Base-by-base conservation (phyloP, 805 yeast genomes). In the Hanseniaspora mollemarum region DNA sequence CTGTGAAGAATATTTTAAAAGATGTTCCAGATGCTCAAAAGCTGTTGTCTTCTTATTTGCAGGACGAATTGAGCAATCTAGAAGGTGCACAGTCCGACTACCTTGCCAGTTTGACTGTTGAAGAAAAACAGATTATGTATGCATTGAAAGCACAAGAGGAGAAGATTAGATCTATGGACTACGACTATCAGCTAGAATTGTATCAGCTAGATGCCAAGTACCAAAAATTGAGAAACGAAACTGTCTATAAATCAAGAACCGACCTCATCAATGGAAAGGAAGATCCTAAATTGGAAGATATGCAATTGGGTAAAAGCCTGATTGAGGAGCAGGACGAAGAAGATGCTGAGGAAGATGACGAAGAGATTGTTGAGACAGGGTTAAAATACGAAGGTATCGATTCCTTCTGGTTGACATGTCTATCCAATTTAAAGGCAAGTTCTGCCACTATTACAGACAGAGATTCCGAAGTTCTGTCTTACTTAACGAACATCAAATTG, bases 391-490 rank as follows among this genome's bases (percentile, higher is more conserved):
- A 72, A 55, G 98, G 98, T 56, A 77, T 92, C 58, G 97, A 98
- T 53, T 80, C 83, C 44, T 92, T 92, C 73, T 92, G 98, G 98
- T 74, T 90, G 60, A 92, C 97, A 18, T 94, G 97, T 5, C 71
- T 92, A 67, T 90, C 83, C 66, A 92, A 88, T 69, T 72, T 92
- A 59, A 77, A 80, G 26, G 79, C 84, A 26, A 78, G 88, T 44
- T 76, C 87, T 31, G 94, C 87, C 55, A 79, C 86, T 56, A 84
- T 92, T 59, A 78, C 92, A 40, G 96, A 87, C 51, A 78, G 94
- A 62, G 98, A 92, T 67, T 76, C 82, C 46, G 95, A 85, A 61
- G 90, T 87, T 7, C 75, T 92, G 57, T 72, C 75, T 54, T 69
- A 70, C 60, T 74, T 92, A 60, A 64, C 63, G 29, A 87, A 92